Base-by-base conservation (phyloP, 306 rosid genomes). In the Fragaria nilgerrensis region DNA sequence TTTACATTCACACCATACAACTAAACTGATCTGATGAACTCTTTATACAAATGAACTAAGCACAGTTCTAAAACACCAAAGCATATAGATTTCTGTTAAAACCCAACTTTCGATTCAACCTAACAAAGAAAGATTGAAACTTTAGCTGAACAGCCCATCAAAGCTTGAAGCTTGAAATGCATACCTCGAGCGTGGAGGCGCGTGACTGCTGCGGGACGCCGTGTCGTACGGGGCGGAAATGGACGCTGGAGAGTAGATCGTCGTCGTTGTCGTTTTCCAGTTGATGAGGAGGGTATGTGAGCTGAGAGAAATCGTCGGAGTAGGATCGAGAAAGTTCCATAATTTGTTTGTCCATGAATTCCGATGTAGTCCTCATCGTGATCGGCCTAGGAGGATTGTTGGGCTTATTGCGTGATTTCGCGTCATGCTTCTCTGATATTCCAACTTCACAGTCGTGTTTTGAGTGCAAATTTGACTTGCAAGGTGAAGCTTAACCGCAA, bases 341-440 rank as follows among this genome's bases (percentile, higher is more conserved):
- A 68, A 81, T 70, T 39, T 73, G 78, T 84, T 82, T 85, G 52
- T 85, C 88, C 83, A 69, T 82, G 70, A 67, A 78, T 22, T 81
- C 83, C 34, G 87, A 75, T 70, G 79, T 14, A 50, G 63, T 85
- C 15, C 70, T 64, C 83, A 85, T 84, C 41, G 6, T 36, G 16
- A 39, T 25, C 39, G 74, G 71, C 5, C 17, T 23, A 25, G 20
- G 32, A 61, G 66, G 34, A 61, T 59, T 67, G 19, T 39, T 20
- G 10, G 41, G 5, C 7, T 11, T 44, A 37, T 41, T 58, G 37
- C 29, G 37, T 12, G 0, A 44, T 25, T 65, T 29, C 3, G 32
- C 58, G 15, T 25, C 52, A 63, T 59, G 13, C 23, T 75, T 75
- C 0, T 75, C 77, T 27, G 47, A 55, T 49, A 37, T 8, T n/a